A percentile compares a stretch with the other conserved stretches of the same genome.
phyloP scores from a whole-genome alignment of 768 basidiomycete genomes.

The Russula ochroleuca region DNA sequence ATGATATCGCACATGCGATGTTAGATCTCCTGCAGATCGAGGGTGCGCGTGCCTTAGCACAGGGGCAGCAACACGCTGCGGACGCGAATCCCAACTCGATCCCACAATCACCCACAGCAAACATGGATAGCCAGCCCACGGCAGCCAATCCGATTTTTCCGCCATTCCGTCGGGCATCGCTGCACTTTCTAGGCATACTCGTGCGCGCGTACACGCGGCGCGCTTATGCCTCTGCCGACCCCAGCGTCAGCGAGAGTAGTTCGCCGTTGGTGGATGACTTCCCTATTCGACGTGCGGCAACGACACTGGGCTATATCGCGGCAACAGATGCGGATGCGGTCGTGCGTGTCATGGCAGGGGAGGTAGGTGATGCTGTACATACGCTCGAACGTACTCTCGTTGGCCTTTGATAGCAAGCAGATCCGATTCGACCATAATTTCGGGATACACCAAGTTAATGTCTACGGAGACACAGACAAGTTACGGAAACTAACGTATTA shows the following conservation, averaged over 20 bases:
- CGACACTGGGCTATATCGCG: conserved; percentile 26
- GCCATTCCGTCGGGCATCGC: conserved; percentile 74
- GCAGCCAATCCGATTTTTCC: conserved; percentile 63
- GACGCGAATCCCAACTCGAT: neutral
- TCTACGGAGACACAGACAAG: neutral
- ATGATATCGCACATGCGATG: conserved; percentile 61
- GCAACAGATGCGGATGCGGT: conserved; percentile 23
- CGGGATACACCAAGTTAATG: neutral
- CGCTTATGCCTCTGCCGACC: conserved; percentile 35
- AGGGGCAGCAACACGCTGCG: neutral
- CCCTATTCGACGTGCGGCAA: conserved; percentile 16
- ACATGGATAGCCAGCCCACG: conserved; percentile 57
- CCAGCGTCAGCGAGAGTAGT: neutral
- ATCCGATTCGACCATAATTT: neutral
- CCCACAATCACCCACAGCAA: conserved; percentile 14
- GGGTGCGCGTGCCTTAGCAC: conserved; percentile 36
- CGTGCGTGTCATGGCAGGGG: conserved; percentile 26
- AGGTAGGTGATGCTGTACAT: conserved; percentile 24
- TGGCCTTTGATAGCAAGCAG: conserved; percentile 17
- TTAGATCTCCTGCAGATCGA: conserved; percentile 74
- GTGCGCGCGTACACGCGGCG: conserved; percentile 56
- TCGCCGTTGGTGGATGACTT: conserved; percentile 11
- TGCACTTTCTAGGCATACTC: conserved; percentile 75
- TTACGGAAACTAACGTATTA: neutral
- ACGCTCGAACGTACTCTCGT: conserved; percentile 16